Base-by-base conservation (phyloP, 345 rosid genomes). In the Salix dunnii region DNA sequence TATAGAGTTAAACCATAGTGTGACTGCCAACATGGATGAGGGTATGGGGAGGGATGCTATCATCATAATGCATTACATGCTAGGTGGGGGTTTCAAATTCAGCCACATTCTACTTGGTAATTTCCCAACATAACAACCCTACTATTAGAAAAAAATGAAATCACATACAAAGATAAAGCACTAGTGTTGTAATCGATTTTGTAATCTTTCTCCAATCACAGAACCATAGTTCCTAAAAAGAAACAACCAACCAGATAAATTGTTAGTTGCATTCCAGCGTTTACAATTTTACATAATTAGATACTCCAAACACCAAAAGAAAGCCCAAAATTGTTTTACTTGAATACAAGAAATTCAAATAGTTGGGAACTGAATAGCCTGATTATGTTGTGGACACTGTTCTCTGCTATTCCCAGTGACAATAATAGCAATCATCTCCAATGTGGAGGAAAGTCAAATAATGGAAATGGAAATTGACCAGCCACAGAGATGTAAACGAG, bases 401-500 rank as follows among this genome's bases (percentile, higher is more conserved):
- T 20, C 21, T 18, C n/a, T 20, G 60, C 6, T 51, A 51, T 20
- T 51, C 60, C 25, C 8, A 51, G 60, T 51, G 8, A 51, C 23
- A 51, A 51, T 51, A 51, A 51, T 20, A 51, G 2, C 23, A 51
- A 5, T 20, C 7, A 20, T 51, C 25, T 20, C 60, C 7, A 9
- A 51, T 51, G 12, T 7, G 38, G 46, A 33, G 70, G 25, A 35
- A 36, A 67, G 70, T 38, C 48, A 38, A n/a, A 67, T 2, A 67
- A 66, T 67, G 70, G 70, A 35, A 67, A 66, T 67, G 70, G 70
- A 35, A 21, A 67, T 20, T 40, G 48, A 67, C 30, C 70, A 67
- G 17, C 49, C 49, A 20, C 25, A 20, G 25, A 35, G 49, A 43
- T 40, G 23, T n/a, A 21, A 23, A 21, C 2, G 70, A 67, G 70